Percentiles rank a stretch among this genome's conserved stretches.
These are phyloP conservation scores for Aspergillus tanneri DNA, from an alignment of 2,329 filamentous ascomycete species.

Conservation along the genomic window DNA sequence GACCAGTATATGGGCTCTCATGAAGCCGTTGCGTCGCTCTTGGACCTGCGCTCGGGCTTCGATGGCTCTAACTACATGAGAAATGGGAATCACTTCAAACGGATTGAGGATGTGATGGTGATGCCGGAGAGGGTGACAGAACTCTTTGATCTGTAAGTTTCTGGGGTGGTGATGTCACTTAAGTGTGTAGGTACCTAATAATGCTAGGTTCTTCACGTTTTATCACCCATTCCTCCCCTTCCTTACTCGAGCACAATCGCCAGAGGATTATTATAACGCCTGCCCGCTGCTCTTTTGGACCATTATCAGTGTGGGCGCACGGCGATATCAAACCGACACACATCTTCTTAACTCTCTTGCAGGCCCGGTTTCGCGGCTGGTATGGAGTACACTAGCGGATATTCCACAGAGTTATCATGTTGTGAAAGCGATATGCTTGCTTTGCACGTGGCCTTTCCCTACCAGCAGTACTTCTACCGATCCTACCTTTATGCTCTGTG, in stretches of 20 bases:
- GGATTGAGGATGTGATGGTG: slow-evolving; percentile 53
- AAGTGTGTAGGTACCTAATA: slow-evolving; percentile 16
- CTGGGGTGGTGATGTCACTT: not conserved
- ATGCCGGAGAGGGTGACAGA: slow-evolving; percentile 45
- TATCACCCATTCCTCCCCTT: slow-evolving; percentile 67
- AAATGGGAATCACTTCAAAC: slow-evolving; percentile 52
- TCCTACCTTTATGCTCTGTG: slow-evolving; percentile 64
- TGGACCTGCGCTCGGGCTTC: slow-evolving; percentile 51
- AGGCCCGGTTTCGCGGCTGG: slow-evolving; percentile 56
- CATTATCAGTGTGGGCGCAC: slow-evolving; percentile 61
- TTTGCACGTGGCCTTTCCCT: slow-evolving; percentile 66
- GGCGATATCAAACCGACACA: slow-evolving; percentile 57
- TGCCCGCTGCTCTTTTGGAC: slow-evolving; percentile 69
- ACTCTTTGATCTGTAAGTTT: slow-evolving; percentile 46
- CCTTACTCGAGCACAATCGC: slow-evolving; percentile 54
- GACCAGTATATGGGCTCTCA: slow-evolving; percentile 49
- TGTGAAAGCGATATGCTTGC: slow-evolving; percentile 61
- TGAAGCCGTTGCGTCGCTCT: slow-evolving; percentile 51
- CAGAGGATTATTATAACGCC: slow-evolving; percentile 58
- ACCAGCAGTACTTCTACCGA: slow-evolving; percentile 63
- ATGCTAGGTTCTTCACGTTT: slow-evolving; percentile 60
- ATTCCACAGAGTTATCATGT: slow-evolving; percentile 64
- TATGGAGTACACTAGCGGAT: slow-evolving; percentile 62
- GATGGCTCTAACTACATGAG: slow-evolving; percentile 46
- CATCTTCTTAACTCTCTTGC: slow-evolving; percentile 53